Conservation (phyloP, 176 grass and related monocot species). For the Stipa capillata region DNA sequence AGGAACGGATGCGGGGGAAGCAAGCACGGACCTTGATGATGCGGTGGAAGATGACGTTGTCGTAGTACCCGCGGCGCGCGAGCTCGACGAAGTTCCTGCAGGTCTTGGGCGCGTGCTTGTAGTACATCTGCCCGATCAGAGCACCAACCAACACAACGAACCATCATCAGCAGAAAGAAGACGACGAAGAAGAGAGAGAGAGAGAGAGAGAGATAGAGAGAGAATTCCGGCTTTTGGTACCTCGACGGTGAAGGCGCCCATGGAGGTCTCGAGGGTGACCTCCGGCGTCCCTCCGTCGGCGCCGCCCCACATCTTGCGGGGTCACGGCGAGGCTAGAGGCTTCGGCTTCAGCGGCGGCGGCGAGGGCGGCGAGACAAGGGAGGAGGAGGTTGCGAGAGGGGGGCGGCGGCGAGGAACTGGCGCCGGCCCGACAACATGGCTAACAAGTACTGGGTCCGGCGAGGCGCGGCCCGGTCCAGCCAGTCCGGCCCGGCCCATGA, state of each 20-base stretch:
- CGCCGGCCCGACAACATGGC: no score
- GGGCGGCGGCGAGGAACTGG: neutral
- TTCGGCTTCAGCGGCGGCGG: no score
- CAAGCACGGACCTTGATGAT: conserved; percentile 70
- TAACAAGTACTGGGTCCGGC: neutral
- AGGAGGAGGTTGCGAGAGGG: neutral
- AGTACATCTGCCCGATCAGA: conserved; percentile 62
- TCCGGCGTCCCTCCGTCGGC: conserved; percentile 60
- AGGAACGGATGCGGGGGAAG: neutral
- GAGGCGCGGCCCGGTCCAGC: no score
- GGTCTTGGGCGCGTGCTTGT: conserved; percentile 94
- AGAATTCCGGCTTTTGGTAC: conserved; percentile 14
- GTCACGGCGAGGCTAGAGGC: neutral
- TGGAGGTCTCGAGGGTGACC: conserved; percentile 87
- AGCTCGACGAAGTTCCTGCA: conserved; percentile 96
- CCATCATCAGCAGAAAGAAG: neutral
- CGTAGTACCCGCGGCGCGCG: conserved; percentile 66
- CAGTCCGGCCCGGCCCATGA: no score
- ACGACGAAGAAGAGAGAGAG: neutral
- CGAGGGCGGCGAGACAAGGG: neutral
- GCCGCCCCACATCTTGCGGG: conserved; percentile 47
- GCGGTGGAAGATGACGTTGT: conserved; percentile 90
- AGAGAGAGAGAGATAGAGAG: no score
- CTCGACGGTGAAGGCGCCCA: conserved; percentile 80
- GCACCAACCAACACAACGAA: neutral